Percentiles rank a stretch among this genome's conserved stretches.
These are phyloP conservation scores for Mycena maculata DNA, from an alignment of 768 basidiomycete genomes.

Conservation along the genomic window DNA sequence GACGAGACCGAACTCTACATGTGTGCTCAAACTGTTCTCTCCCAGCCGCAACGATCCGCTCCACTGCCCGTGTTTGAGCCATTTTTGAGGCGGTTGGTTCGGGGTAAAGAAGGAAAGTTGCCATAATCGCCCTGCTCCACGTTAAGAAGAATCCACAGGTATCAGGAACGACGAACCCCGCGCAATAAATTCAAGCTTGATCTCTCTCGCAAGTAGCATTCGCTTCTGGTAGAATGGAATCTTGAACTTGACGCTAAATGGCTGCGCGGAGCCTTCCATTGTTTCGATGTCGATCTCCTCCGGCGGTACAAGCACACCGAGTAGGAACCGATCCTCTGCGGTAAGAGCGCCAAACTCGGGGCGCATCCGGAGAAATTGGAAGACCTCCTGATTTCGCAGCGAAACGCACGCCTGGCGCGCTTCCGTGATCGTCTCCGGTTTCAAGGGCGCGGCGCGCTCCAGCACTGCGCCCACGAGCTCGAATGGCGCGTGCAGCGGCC, in stretches of 20 bases:
- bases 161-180: not conserved
- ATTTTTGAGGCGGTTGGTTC: not conserved
- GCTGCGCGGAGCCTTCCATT: conserved; percentile 6
- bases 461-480: conserved; percentile 11
- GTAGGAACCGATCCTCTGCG: conserved; percentile 10
- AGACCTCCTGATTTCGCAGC: conserved; percentile 14
- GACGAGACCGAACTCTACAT: conserved; percentile 1
- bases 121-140: conserved; percentile 9
- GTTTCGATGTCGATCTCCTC: conserved; percentile 10
- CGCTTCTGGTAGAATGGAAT: conserved; percentile 24
- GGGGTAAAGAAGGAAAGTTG: conserved; percentile 16
- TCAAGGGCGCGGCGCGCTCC: conserved; percentile 7
- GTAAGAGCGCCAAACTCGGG: conserved; percentile 17
- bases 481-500: conserved; percentile 11
- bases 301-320: conserved; percentile 9
- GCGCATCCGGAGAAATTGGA: conserved; percentile 15
- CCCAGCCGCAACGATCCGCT: not conserved
- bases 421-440: conserved; percentile 6
- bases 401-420: conserved; percentile 19
- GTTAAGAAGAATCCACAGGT: not conserved
- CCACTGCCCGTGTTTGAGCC: conserved; percentile 12
- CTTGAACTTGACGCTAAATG: conserved; percentile 23
- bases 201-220: conserved; percentile 1
- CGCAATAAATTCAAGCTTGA: conserved; percentile 22
- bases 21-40: conserved; percentile 2